Evolutionary conservation across 805 yeast genomes (phyloP).

Genomic region (Hanseniaspora taiwanica): DNA sequence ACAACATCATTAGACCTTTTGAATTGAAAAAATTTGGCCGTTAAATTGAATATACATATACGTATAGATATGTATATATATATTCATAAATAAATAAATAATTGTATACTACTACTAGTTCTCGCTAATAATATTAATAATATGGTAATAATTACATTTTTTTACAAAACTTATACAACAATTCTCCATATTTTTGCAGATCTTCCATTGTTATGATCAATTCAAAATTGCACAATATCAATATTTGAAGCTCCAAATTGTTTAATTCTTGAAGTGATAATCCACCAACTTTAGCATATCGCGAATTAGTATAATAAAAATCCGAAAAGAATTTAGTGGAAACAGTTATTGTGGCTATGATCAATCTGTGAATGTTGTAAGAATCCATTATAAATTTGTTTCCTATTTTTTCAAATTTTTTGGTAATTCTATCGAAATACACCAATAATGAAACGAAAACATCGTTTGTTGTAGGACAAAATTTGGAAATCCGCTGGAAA

Average conservation of each 20-base stretch:
- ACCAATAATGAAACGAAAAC: constrained; percentile 83
- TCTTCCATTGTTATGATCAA: constrained; percentile 83
- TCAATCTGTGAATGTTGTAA: constrained; percentile 84
- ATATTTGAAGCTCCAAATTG: constrained; percentile 80
- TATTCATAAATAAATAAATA: too few species aligned
- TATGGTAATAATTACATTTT: constrained; percentile 17
- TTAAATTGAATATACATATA: neutral
- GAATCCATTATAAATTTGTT: constrained; percentile 91
- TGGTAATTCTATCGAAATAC: constrained; percentile 88
- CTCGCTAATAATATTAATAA: neutral
- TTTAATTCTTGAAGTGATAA: constrained; percentile 86
- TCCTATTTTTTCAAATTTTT: constrained; percentile 27
- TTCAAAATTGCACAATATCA: constrained; percentile 72
- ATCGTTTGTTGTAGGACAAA: constrained; percentile 97
- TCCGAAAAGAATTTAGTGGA: constrained; percentile 91
- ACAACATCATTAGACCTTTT: constrained; percentile 44
- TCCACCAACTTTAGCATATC: constrained; percentile 95
- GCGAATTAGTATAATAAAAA: constrained; percentile 82
- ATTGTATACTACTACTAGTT: neutral
- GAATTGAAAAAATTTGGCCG: constrained; percentile 55
- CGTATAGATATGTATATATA: too few species aligned
- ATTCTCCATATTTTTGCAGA: constrained; percentile 78
- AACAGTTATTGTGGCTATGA: constrained; percentile 90
- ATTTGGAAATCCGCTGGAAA: constrained; percentile 77
- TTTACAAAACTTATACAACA: constrained; percentile 73